Conservation (phyloP, 805 yeast genomes). For the Saccharomycopsis oosterbeekiorum region DNA sequence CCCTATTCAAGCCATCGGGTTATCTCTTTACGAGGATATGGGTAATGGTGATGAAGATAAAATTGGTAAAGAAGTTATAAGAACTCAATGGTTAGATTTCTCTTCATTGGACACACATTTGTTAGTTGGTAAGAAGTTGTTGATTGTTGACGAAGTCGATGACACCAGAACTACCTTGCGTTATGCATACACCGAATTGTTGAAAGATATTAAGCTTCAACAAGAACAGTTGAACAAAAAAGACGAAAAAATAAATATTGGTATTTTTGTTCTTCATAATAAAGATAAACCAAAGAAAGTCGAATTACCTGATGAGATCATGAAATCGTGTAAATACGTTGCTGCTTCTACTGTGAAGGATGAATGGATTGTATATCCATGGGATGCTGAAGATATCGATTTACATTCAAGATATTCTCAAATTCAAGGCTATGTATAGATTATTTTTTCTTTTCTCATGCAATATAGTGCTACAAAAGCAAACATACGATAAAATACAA, state of each 20-base stretch:
- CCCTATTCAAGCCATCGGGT: conserved; percentile 62
- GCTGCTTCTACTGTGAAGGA: conserved; percentile 72
- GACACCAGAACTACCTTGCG: conserved; percentile 86
- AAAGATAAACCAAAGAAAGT: conserved; percentile 77
- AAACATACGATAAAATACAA: too few species aligned
- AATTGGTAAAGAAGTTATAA: conserved; percentile 71
- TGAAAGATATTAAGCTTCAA: conserved; percentile 39
- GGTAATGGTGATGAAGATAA: conserved; percentile 33
- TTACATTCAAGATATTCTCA: conserved; percentile 57
- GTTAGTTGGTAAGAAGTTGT: conserved; percentile 67
- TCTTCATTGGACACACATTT: conserved; percentile 60
- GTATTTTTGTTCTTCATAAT: conserved; percentile 76
- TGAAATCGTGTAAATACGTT: conserved; percentile 55
- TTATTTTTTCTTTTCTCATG: neutral
- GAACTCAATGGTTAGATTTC: conserved; percentile 89
- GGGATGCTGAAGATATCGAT: conserved; percentile 81
- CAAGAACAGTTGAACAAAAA: conserved; percentile 48
- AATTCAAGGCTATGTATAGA: conserved; percentile 40
- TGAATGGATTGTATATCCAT: conserved; percentile 82
- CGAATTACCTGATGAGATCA: conserved; percentile 50
- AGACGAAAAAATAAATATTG: conserved; percentile 54
- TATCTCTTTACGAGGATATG: conserved; percentile 53
- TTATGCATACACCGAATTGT: conserved; percentile 69
- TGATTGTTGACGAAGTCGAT: conserved; percentile 86
- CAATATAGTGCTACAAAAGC: too few species aligned